Conservation (phyloP, 352 stramenopile genomes). For the Phytophthora aleatoria region DNA sequence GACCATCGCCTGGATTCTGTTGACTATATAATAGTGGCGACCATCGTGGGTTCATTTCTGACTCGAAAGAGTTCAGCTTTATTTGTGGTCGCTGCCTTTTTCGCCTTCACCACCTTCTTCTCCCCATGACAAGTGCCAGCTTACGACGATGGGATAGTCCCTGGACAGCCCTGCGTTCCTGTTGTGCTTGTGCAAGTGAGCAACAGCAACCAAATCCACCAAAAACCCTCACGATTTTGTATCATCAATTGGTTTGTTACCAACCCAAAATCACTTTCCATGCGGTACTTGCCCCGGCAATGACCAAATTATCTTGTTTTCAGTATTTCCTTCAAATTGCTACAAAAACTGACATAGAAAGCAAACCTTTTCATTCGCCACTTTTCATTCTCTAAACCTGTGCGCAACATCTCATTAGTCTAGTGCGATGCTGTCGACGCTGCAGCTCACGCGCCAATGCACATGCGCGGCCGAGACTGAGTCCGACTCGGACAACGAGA, state of each 20-base stretch:
- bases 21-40: neutral
- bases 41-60: constrained; percentile 19
- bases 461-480: constrained; percentile 75
- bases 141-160: constrained; percentile 27
- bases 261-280: neutral
- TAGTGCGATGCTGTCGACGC: constrained; percentile 10
- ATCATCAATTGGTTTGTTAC: neutral
- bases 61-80: constrained; percentile 19
- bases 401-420: constrained; percentile 4
- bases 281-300: constrained; percentile 4
- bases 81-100: neutral
- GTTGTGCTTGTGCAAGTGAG: neutral
- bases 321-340: neutral
- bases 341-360: constrained; percentile 13
- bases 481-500: constrained; percentile 73
- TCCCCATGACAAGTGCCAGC: constrained; percentile 4
- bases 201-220: constrained; percentile 1
- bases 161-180: constrained; percentile 2
- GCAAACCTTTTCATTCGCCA: neutral
- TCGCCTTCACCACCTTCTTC: neutral
- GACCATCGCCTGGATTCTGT: constrained; percentile 32
- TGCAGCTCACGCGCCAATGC: constrained; percentile 55
- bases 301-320: constrained; percentile 12
- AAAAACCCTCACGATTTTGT: neutral
- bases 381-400: constrained; percentile 16